Evolutionary conservation across 1,284 basidiomycete species (phyloP).

Genomic region (Stereum hirsutum): DNA sequence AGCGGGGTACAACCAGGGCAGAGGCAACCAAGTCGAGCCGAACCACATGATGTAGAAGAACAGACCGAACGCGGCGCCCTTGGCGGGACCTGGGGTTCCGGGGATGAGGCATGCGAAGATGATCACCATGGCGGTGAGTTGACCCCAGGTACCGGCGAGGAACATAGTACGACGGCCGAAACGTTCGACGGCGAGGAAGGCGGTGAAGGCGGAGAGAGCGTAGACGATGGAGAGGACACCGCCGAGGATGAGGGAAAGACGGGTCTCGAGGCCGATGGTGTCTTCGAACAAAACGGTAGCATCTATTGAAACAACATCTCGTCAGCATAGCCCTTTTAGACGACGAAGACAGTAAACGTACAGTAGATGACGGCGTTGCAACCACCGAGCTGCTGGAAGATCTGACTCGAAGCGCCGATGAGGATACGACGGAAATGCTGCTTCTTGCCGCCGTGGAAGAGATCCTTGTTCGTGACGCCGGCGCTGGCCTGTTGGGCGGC

Average conservation of each 20-base stretch:
- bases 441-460: neutral
- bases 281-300: neutral
- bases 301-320: neutral
- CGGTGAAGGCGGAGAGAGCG: neutral
- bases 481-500: neutral
- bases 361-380: slow-evolving; percentile 1
- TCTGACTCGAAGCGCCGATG: neutral
- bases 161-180: neutral
- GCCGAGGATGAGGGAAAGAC: neutral
- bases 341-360: neutral
- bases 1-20: neutral
- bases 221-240: neutral
- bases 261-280: neutral
- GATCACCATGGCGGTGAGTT: neutral
- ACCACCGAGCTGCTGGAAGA: neutral
- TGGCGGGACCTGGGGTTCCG: neutral
- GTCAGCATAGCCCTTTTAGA: neutral
- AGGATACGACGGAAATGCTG: neutral
- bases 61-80: neutral
- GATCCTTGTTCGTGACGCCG: neutral
- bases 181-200: neutral
- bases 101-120: neutral
- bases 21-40: neutral
- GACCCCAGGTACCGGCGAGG: neutral
- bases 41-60: neutral